Conservation (phyloP, 2,329 filamentous ascomycete genomes). For the Colletotrichum sp. region DNA sequence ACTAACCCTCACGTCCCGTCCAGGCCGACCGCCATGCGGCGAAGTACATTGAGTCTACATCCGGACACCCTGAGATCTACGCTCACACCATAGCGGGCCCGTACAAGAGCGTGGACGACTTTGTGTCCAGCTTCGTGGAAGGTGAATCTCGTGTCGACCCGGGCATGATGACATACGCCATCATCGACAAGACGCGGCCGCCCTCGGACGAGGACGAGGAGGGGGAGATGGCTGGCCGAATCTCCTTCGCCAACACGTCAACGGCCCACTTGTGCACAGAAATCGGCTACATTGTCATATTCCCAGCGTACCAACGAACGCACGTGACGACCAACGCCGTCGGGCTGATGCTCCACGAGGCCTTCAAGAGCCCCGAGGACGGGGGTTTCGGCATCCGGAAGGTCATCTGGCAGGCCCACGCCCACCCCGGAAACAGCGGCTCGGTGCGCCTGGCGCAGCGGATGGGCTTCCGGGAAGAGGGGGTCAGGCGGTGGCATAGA, state of each 20-base stretch:
- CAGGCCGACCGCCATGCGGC: conserved; percentile 22
- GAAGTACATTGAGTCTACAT: conserved; percentile 1
- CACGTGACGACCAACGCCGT: conserved; percentile 38
- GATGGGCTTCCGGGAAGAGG: conserved; percentile 37
- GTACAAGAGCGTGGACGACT: conserved; percentile 20
- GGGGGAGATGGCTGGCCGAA: conserved; percentile 32
- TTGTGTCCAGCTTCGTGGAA: conserved; percentile 17
- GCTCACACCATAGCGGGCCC: conserved; percentile 24
- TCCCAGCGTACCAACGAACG: conserved; percentile 37
- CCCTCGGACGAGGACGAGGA: conserved; percentile 28
- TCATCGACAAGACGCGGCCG: conserved; percentile 33
- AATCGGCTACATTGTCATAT: conserved; percentile 38
- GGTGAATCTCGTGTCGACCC: conserved; percentile 8
- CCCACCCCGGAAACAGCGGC: conserved; percentile 27
- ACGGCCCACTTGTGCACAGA: conserved; percentile 25
- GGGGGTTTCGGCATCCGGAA: conserved; percentile 30
- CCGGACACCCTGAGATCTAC: conserved; percentile 23
- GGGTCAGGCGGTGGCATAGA: conserved; percentile 34
- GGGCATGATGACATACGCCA: conserved; percentile 23
- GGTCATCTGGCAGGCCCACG: conserved; percentile 36
- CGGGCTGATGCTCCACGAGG: conserved; percentile 36
- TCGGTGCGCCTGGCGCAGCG: conserved; percentile 33
- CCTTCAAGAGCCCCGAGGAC: conserved; percentile 16
- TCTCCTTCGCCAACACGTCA: conserved; percentile 29
- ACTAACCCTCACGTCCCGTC: neutral